phyloP scores from a whole-genome alignment of 768 basidiomycete genomes.

The Lentinula sp. region DNA sequence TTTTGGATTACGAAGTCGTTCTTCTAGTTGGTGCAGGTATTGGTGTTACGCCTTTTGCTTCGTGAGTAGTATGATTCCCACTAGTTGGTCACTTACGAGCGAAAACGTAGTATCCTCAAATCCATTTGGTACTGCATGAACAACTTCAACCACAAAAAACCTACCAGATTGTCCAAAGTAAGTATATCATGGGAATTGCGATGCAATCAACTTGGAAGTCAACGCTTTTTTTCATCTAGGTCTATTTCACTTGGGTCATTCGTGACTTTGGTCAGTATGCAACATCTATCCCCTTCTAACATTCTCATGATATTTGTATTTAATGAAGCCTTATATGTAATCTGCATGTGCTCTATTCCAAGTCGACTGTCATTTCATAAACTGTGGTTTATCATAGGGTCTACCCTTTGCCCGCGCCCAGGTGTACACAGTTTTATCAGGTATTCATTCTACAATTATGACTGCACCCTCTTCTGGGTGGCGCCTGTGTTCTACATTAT shows the following conservation, averaged over 20 bases:
- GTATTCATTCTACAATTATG: too few relatives aligned
- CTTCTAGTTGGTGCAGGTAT: constrained; percentile 92
- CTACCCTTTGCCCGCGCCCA: too few relatives aligned
- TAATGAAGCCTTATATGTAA: too few relatives aligned
- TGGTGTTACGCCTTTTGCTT: constrained; percentile 94
- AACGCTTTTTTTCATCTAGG: constrained; percentile 22
- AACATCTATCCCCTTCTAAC: not conserved
- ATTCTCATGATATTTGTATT: not conserved
- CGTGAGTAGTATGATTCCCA: constrained; percentile 42
- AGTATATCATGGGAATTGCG: not conserved
- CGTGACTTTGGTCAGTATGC: constrained; percentile 63
- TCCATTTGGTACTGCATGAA: constrained; percentile 97
- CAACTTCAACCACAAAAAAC: constrained; percentile 60
- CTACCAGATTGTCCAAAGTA: constrained; percentile 82
- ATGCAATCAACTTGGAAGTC: too few relatives aligned
- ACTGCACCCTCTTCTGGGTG: too few relatives aligned
- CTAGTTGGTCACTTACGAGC: not conserved
- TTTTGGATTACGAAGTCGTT: constrained; percentile 83
- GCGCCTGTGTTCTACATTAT: too few relatives aligned
- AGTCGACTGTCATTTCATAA: too few relatives aligned
- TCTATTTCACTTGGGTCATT: constrained; percentile 95
- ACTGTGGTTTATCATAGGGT: too few relatives aligned
- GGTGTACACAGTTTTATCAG: too few relatives aligned
- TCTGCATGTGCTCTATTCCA: too few relatives aligned
- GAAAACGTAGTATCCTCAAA: constrained; percentile 59